Evolutionary conservation across 2,329 filamentous ascomycete species (phyloP), one percentile per base, ranked within the genome.

Genomic region (Colletotrichum sp.): DNA sequence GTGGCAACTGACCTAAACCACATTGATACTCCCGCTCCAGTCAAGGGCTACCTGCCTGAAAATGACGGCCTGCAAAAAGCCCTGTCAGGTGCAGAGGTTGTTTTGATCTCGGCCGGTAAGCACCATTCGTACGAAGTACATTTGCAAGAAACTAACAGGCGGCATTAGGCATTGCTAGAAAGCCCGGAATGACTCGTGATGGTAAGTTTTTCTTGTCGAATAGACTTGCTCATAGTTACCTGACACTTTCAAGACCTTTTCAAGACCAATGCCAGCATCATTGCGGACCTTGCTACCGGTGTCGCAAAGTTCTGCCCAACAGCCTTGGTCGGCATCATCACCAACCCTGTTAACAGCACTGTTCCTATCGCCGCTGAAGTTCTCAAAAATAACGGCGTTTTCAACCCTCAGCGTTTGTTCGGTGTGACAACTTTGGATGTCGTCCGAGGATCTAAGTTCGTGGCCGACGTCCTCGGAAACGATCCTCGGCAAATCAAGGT

Each of bases 221-320:
- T 34, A 13, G 28, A 10, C 43, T n/a, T 52, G 10, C 10, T 22
- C n/a, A 22, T 52, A 22, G 6, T 52, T 22, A 8, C n/a, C 43
- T 52, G 43, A 52, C 43, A 5, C 2, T 52, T 52, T 22, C 43
- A 52, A 73, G 70, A 73, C 28, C 70, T 73, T 15, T 95, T 95
- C 92, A 95, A 95, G 88, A 95, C 93, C 88, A 95, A 95, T 84
- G 94, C 94, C 83, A 94, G 92, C 80, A 95, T 95, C 83, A 94
- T 95, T 84, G 93, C 93, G 81, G 93, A 95, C 84, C 89, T 95
- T 78, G 92, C 93, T 84, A 94, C 94, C 89, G 93, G 92, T 79
- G 91, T 90, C 81, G 93, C 93, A 77, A 90, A 94, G 77, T 88
- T 92, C 83, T 88, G 92, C 80, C 93, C 94, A 79, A 89, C 94